These are phyloP conservation scores for Rhodofomes roseus DNA, from an alignment of 1,284 basidiomycete genomes.

Conservation along the genomic window DNA sequence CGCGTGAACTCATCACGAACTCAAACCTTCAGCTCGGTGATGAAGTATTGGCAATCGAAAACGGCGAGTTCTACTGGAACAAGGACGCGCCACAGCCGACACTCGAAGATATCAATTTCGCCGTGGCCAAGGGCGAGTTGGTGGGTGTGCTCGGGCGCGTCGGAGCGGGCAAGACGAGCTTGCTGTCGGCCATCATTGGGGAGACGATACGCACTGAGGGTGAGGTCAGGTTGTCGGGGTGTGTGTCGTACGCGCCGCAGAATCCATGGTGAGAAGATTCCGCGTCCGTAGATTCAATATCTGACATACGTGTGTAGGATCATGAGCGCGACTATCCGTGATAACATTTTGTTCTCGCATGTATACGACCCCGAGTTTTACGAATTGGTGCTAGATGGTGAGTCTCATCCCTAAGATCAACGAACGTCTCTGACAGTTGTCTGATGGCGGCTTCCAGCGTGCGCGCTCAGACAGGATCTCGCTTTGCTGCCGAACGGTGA, in stretches of 20 bases:
- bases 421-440: too few species aligned
- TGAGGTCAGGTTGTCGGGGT: slow-evolving; percentile 66
- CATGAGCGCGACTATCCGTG: slow-evolving; percentile 77
- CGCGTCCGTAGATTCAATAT: not conserved
- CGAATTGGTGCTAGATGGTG: slow-evolving; percentile 71
- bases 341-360: slow-evolving; percentile 91
- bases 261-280: slow-evolving; percentile 68
- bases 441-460: slow-evolving; percentile 49
- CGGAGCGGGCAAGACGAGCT: slow-evolving; percentile 87
- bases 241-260: slow-evolving; percentile 87
- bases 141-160: slow-evolving; percentile 87
- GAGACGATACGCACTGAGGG: slow-evolving; percentile 85
- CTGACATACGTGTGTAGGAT: slow-evolving; percentile 47
- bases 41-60: slow-evolving; percentile 63
- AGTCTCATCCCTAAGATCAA: not conserved
- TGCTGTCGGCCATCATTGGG: slow-evolving; percentile 78
- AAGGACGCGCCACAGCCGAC: slow-evolving; percentile 54
- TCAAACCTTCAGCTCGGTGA: slow-evolving; percentile 54
- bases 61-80: slow-evolving; percentile 81
- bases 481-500: slow-evolving; percentile 71
- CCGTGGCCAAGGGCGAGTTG: slow-evolving; percentile 82
- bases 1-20: slow-evolving; percentile 50
- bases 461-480: slow-evolving; percentile 82
- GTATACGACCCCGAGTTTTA: slow-evolving; percentile 81
- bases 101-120: slow-evolving; percentile 75